Evolutionary conservation across 129 eudicot species (phyloP).

Genomic region (Saussurea involucrata): DNA sequence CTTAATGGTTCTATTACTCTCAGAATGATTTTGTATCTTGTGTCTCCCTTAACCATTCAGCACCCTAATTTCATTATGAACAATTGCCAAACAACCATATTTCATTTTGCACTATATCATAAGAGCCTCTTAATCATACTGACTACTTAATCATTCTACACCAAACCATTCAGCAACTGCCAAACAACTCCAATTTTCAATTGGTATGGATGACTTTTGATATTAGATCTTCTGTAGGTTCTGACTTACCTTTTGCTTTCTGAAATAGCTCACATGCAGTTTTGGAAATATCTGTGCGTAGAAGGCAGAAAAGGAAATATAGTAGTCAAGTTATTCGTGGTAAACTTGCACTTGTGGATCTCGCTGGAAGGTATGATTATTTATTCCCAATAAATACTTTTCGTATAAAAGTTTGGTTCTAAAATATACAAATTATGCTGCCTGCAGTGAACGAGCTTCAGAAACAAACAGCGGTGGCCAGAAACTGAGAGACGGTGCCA

Average conservation of each 20-base stretch:
- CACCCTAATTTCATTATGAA: too few species aligned
- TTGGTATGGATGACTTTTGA: not conserved
- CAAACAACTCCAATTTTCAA: conserved; percentile 9
- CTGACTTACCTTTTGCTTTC: conserved; percentile 22
- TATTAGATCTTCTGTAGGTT: conserved; percentile 14
- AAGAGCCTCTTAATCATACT: too few species aligned
- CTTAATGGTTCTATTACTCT: too few species aligned
- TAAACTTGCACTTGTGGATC: conserved; percentile 95
- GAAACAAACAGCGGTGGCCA: conserved; percentile 90
- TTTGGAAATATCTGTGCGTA: conserved; percentile 73
- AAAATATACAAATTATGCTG: conserved; percentile 22
- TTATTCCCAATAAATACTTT: conserved; percentile 1
- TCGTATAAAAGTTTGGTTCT: not conserved
- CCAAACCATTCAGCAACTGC: too few species aligned
- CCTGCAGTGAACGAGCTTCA: conserved; percentile 88
- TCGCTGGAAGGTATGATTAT: conserved; percentile 79
- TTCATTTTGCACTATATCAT: too few species aligned
- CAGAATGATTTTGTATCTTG: too few species aligned
- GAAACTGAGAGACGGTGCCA: conserved; percentile 95
- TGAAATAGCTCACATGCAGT: conserved; percentile 87
- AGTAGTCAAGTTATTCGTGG: conserved; percentile 78
- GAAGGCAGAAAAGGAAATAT: conserved; percentile 60
- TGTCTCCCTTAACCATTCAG: too few species aligned
- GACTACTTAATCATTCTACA: too few species aligned
- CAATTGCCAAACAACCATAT: too few species aligned